Percentiles rank a stretch among this genome's conserved stretches.
Evolutionary conservation across 805 yeast species (phyloP).

Genomic region (Sugiyamaella valdiviana): DNA sequence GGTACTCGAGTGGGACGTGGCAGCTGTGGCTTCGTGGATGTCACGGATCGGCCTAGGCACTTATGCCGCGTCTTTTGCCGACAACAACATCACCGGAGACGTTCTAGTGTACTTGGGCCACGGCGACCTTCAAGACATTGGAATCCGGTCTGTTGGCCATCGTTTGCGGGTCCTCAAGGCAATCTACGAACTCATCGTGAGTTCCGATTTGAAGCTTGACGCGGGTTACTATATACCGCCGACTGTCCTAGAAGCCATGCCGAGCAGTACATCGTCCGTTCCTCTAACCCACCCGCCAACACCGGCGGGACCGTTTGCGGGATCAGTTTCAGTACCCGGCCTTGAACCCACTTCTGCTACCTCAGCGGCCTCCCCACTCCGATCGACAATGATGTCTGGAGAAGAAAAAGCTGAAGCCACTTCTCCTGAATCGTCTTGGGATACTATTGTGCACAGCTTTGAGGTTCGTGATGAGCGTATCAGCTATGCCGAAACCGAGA

Average conservation of each 20-base stretch:
- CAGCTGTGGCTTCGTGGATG: constrained; percentile 21
- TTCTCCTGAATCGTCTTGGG: constrained; percentile 1
- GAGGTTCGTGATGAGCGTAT: constrained; percentile 30
- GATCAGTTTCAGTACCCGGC: too few relatives aligned
- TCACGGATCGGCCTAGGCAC: constrained; percentile 18
- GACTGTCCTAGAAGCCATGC: constrained; percentile 19
- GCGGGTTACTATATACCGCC: constrained; percentile 30
- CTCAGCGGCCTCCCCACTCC: background rate
- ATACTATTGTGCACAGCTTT: constrained; percentile 15
- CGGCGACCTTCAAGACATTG: constrained; percentile 69
- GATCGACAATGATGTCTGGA: background rate
- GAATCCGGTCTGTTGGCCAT: constrained; percentile 46
- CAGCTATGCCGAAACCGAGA: constrained; percentile 30
- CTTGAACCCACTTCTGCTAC: background rate
- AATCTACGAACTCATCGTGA: constrained; percentile 46
- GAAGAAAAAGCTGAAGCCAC: background rate
- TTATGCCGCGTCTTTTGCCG: constrained; percentile 22
- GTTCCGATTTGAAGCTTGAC: constrained; percentile 12
- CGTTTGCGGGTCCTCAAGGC: constrained; percentile 56
- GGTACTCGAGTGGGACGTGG: constrained; percentile 22
- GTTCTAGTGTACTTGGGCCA: constrained; percentile 62
- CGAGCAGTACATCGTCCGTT: background rate
- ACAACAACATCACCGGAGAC: constrained; percentile 66
- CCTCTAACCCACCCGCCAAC: background rate
- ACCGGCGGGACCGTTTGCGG: background rate